Conservation (phyloP, 257 asterid genomes). For the Solanum pimpinellifolium region DNA sequence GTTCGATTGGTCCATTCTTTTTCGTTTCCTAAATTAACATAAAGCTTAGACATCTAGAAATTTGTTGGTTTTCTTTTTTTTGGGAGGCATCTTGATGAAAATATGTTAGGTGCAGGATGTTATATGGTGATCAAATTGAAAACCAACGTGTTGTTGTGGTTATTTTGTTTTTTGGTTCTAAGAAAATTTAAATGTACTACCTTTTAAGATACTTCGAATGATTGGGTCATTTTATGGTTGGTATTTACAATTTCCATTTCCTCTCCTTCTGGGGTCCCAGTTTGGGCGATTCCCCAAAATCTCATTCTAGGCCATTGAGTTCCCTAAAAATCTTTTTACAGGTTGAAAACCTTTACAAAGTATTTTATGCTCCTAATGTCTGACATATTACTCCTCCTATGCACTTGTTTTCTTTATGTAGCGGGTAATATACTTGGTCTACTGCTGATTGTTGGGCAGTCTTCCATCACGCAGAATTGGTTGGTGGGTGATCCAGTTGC, state of each 20-base stretch:
- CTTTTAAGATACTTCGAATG: not conserved
- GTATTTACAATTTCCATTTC: not conserved
- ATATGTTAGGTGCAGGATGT: not conserved
- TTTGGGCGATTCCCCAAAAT: not conserved
- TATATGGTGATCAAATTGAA: not conserved
- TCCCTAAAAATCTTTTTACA: not conserved
- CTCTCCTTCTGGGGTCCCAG: not conserved
- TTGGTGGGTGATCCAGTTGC: not conserved
- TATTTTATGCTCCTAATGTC: not conserved
- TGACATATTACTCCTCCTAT: not conserved
- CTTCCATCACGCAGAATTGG: not conserved
- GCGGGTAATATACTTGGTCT: not conserved
- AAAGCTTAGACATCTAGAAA: not conserved
- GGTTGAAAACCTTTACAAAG: not conserved
- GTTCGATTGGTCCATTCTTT: not conserved
- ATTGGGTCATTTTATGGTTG: not conserved
- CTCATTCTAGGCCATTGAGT: not conserved
- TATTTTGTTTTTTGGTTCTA: not conserved
- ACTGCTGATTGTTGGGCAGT: not conserved
- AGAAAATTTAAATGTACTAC: not conserved
- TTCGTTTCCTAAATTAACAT: not conserved
- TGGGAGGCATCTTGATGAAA: not conserved
- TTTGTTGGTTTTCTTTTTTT: not conserved
- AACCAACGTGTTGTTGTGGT: not conserved
- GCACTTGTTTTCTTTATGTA: not conserved